Base-by-base conservation (phyloP, 2,329 filamentous ascomycete genomes). In the Leptographium wingfieldii region DNA sequence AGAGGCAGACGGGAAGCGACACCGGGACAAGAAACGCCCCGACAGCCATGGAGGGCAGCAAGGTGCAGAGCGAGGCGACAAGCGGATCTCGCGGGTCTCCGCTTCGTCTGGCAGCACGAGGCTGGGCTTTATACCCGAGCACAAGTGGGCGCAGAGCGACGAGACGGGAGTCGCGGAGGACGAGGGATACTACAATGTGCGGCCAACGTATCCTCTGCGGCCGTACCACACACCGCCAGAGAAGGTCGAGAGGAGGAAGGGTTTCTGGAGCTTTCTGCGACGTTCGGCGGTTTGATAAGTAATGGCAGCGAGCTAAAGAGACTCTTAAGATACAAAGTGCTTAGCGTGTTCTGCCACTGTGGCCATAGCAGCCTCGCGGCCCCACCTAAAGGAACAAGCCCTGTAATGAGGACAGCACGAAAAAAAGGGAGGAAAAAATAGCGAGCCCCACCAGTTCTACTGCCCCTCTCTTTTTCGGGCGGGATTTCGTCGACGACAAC, bases 61-160 rank as follows among this genome's bases (percentile, higher is more conserved):
- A 40, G 38, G 4, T 12, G 12, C 38, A 4, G 38, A 9, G 3
- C 38, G 38, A 14, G 12, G 14, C 12, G 54, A 62, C 12, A 65
- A 69, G 33, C 65, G 68, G 35, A 62, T 70, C n/a, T 72, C 71
- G 3, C 61, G 71, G 11, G 55, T 67, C 29, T 68, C 70, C 1
- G 67, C 68, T 43, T 65, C 69, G 0, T 69, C 69, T 1, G 69
- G 65, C 58, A 72, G 70, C 66, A 73, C 70, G n/a, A 68, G 66
- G 59, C 66, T 72, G 6, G 71, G 71, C 10, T 69, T 72, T 54
- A 70, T 72, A 4, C 70, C 71, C 0, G 66, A 69, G 55, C 64
- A 66, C 31, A 70, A 67, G 49, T 67, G 66, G 68, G 64, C 64
- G 7, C 52, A 48, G 16, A 64, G 7, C 51, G 11, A 7, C 25